phyloP scores from a whole-genome alignment of 257 asterid species.

The Asclepias syriaca region DNA sequence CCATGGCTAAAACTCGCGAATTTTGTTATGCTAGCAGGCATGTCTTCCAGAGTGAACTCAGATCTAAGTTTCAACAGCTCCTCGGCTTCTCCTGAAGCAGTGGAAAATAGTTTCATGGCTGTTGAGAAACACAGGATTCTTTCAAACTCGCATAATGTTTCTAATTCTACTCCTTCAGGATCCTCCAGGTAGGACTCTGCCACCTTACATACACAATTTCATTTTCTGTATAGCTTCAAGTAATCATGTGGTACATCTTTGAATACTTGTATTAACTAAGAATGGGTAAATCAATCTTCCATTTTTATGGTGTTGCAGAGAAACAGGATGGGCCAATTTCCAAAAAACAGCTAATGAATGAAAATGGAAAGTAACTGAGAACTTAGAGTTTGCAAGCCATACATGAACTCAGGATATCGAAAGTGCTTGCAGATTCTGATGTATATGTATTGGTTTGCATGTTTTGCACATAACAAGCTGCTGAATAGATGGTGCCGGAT shows the following conservation, averaged over 20 bases:
- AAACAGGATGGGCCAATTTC: constrained; percentile 9
- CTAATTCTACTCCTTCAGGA: constrained; percentile 11
- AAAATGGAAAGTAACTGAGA: constrained; percentile 1
- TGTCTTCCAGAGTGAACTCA: constrained; percentile 29
- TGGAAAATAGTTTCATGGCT: constrained; percentile 16
- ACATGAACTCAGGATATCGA: background rate
- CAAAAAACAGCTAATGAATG: constrained; percentile 4
- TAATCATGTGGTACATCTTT: background rate
- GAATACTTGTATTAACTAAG: background rate
- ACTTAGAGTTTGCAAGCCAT: background rate
- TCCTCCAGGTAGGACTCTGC: constrained; percentile 28
- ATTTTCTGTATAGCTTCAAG: too few relatives aligned
- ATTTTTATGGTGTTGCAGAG: constrained; percentile 18
- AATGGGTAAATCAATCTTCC: background rate
- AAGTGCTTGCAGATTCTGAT: background rate
- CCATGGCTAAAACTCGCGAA: background rate
- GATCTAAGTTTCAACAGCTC: constrained; percentile 17
- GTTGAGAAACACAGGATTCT: constrained; percentile 15
- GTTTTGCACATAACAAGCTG: background rate
- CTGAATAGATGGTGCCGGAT: background rate
- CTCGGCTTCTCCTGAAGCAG: constrained; percentile 5
- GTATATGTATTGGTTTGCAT: background rate
- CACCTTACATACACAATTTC: background rate
- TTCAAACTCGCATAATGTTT: constrained; percentile 18
- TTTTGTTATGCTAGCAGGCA: constrained; percentile 27